These are phyloP conservation scores for Trametes elegans DNA, from an alignment of 768 basidiomycete species.

Conservation along the genomic window DNA sequence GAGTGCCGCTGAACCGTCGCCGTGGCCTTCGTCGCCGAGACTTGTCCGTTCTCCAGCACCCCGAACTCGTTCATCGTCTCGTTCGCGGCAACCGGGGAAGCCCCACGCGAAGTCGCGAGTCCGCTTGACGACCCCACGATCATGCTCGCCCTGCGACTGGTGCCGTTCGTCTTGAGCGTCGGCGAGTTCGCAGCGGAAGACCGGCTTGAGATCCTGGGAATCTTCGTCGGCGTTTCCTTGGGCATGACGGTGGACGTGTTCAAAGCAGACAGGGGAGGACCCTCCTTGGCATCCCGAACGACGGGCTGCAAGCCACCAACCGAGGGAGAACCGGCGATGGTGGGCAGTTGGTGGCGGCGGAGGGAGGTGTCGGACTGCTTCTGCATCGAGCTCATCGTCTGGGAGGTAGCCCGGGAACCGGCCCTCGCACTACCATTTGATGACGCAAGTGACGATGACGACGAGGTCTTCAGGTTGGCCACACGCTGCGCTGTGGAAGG, in stretches of 20 bases:
- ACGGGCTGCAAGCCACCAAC: slow-evolving; percentile 60
- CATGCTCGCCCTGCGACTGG: slow-evolving; percentile 65
- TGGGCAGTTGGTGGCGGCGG: slow-evolving; percentile 76
- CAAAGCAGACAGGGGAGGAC: slow-evolving; percentile 48
- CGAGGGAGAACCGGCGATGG: slow-evolving; percentile 92
- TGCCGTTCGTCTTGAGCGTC: slow-evolving; percentile 48
- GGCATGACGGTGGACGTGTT: slow-evolving; percentile 52
- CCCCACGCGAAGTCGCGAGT: slow-evolving; percentile 55
- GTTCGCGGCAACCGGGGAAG: slow-evolving; percentile 54
- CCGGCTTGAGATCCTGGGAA: slow-evolving; percentile 87
- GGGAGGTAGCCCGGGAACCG: slow-evolving; percentile 68
- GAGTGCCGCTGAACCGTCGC: slow-evolving; percentile 49
- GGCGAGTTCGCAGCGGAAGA: slow-evolving; percentile 76
- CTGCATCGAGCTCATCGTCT: slow-evolving; percentile 84
- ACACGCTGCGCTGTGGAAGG: slow-evolving; percentile 81
- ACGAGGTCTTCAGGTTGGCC: slow-evolving; percentile 68
- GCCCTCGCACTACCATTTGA: slow-evolving; percentile 42
- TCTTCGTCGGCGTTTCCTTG: slow-evolving; percentile 91
- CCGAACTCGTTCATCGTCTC: slow-evolving; percentile 74
- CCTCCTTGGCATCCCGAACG: slow-evolving; percentile 57
- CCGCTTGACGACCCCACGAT: slow-evolving; percentile 41
- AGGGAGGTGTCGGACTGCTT: slow-evolving; percentile 84
- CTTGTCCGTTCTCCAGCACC: slow-evolving; percentile 64
- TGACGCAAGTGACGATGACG: slow-evolving; percentile 44
- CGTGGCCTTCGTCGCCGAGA: slow-evolving; percentile 44